A percentile compares a stretch with the other conserved stretches of the same genome.
Conservation (phyloP, 805 yeast species). For the Wickerhamiella australiensis region DNA sequence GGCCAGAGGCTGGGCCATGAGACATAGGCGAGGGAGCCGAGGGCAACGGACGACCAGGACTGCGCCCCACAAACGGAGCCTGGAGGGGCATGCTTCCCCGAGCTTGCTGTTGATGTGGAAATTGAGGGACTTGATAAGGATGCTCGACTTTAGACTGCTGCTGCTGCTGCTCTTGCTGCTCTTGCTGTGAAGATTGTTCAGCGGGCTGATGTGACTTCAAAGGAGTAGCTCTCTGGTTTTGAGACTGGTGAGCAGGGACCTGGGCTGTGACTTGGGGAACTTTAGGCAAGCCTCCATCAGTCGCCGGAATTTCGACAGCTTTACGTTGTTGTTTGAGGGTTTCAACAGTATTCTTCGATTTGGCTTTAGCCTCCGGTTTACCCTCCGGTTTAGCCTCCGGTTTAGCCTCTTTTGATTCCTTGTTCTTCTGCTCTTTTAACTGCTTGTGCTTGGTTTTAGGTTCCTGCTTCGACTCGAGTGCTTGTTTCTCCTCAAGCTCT, state of each 20-base stretch:
- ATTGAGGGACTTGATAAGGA: too few relatives aligned
- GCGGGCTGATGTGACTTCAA: too few relatives aligned
- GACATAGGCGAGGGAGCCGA: neutral
- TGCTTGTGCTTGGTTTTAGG: conserved; percentile 20
- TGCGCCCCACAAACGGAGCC: neutral
- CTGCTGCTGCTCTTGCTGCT: too few relatives aligned
- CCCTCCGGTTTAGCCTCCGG: neutral
- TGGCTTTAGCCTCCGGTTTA: neutral
- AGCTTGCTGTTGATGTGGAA: neutral
- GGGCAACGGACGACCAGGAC: neutral
- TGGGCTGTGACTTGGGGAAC: too few relatives aligned
- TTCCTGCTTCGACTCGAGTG: conserved; percentile 13
- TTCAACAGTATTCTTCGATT: too few relatives aligned
- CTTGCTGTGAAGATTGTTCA: too few relatives aligned
- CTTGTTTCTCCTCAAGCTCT: conserved; percentile 14
- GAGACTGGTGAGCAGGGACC: neutral
- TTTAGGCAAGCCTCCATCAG: too few relatives aligned
- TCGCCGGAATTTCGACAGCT: too few relatives aligned
- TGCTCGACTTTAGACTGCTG: too few relatives aligned
- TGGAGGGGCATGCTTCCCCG: neutral
- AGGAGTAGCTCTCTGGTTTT: too few relatives aligned
- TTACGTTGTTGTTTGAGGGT: too few relatives aligned
- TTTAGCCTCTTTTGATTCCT: conserved; percentile 9
- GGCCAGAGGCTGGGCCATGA: neutral
- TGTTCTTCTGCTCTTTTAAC: too few relatives aligned